Evolutionary conservation across 1,284 basidiomycete species (phyloP), one percentile per base, ranked within the genome.

Genomic region (Rhodotorula sp.): DNA sequence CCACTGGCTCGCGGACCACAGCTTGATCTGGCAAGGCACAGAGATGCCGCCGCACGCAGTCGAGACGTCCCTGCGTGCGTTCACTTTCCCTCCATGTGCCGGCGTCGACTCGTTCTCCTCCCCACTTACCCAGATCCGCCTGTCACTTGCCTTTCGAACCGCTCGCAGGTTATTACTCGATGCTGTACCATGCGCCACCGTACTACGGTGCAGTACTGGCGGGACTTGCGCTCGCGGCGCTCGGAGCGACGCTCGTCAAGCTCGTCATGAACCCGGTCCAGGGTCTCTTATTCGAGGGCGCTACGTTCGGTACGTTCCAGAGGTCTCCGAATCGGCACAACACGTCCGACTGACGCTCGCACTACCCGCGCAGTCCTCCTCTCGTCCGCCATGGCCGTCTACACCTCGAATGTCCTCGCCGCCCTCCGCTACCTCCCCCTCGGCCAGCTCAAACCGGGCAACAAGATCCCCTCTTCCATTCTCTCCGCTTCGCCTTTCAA

Each of bases 381-480:
- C 40, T 47, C 59, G 37, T 74, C 69, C 16, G 67, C 67, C 51
- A 13, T 62, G 6, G 54, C 67, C 7, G 65, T 69, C 57, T 68
- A 74, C 63, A 52, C 67, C 28, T 59, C 71, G 1, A 74, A 74
- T 56, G 61, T 72, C 31, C 65, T 65, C 51, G 68, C 73, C n/a
- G 73, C 71, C 1, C 62, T 74, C 18, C 68, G 65, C 4, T 74
- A 68, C 67, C 68, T 74, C 50, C 73, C 73, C n/a, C 69, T 71
- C 54, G 47, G 51, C 18, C 13, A 31, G 46, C 50, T 55, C 55
- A n/a, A 18, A 1, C 56, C 59, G 46, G 63, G 50, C 13, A 44
- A 44, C 40, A 18, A 13, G 40, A 44, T 44, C 40, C 40, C 40
- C 40, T 44, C 40, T 44, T 26, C 56, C 24, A n/a, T 51, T 20